Conservation (phyloP, 345 rosid genomes). For the Syzygium oleosum region DNA sequence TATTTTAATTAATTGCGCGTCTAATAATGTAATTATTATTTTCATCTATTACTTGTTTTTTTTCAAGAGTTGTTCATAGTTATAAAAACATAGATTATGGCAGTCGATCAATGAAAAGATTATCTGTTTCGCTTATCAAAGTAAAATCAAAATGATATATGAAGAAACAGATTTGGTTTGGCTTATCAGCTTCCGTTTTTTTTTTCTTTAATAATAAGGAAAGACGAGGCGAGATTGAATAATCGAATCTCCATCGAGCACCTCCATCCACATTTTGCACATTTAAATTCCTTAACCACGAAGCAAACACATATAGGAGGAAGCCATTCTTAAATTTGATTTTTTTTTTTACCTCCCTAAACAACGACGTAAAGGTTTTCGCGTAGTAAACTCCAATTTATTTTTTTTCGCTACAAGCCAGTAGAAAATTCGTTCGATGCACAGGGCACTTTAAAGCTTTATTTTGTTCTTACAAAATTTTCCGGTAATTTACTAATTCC, state of each 20-base stretch:
- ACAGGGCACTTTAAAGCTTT: background rate
- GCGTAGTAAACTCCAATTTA: background rate
- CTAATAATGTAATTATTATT: background rate
- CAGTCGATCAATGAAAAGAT: background rate
- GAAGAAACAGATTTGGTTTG: background rate
- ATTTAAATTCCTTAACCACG: background rate
- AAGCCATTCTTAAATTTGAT: background rate
- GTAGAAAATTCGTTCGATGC: background rate
- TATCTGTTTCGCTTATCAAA: background rate
- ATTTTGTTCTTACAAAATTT: background rate
- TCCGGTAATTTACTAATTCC: background rate
- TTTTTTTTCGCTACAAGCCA: background rate
- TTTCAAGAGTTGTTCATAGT: background rate
- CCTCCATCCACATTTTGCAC: background rate
- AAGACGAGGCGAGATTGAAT: too few relatives aligned
- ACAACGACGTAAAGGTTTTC: background rate
- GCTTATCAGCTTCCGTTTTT: background rate
- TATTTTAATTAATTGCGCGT: background rate
- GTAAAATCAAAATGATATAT: background rate
- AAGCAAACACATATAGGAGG: fast-evolving
- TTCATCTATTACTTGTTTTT: background rate
- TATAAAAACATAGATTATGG: background rate
- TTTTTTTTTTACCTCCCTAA: background rate
- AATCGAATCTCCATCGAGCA: background rate
- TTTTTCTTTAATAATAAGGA: background rate